A percentile compares a stretch with the other conserved stretches of the same genome.
phyloP scores from a whole-genome alignment of 208 protist species.

The Leishmania turanica region DNA sequence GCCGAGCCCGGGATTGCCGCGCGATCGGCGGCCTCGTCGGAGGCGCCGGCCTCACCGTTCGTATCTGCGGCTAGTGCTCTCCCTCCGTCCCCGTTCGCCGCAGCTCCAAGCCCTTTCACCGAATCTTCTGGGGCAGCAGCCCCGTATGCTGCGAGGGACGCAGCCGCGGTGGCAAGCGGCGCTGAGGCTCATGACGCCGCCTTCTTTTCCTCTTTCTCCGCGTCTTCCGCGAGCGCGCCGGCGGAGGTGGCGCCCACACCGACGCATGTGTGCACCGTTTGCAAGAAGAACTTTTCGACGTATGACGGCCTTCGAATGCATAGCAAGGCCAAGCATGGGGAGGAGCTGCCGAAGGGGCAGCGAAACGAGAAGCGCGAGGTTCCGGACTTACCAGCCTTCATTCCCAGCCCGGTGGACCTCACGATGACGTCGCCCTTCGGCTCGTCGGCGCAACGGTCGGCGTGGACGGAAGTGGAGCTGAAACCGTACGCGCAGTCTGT shows the following conservation, averaged over 20 bases:
- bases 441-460: constrained; percentile 13
- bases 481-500: constrained; percentile 67
- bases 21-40: not conserved
- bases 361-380: constrained; percentile 9
- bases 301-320: constrained; percentile 79
- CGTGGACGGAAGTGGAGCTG: constrained; percentile 79
- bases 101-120: constrained; percentile 11
- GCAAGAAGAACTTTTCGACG: constrained; percentile 64
- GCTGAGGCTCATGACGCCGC: constrained; percentile 1
- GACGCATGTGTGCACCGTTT: constrained; percentile 60
- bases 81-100: constrained; percentile 42
- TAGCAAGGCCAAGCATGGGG: constrained; percentile 76
- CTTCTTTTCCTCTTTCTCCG: not conserved
- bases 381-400: constrained; percentile 73
- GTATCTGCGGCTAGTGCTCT: constrained; percentile 5
- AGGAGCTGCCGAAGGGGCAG: constrained; percentile 45
- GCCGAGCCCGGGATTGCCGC: not conserved
- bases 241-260: constrained; percentile 18
- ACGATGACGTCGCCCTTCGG: constrained; percentile 83
- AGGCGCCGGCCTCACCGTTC: constrained; percentile 39
- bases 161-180: not conserved
- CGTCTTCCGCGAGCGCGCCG: not conserved
- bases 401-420: constrained; percentile 90
- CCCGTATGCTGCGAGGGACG: constrained; percentile 15
- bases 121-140: constrained; percentile 18